A percentile compares a stretch with the other conserved stretches of the same genome.
Conservation (phyloP, 1,284 basidiomycete genomes). For the Pterulicium gracile region DNA sequence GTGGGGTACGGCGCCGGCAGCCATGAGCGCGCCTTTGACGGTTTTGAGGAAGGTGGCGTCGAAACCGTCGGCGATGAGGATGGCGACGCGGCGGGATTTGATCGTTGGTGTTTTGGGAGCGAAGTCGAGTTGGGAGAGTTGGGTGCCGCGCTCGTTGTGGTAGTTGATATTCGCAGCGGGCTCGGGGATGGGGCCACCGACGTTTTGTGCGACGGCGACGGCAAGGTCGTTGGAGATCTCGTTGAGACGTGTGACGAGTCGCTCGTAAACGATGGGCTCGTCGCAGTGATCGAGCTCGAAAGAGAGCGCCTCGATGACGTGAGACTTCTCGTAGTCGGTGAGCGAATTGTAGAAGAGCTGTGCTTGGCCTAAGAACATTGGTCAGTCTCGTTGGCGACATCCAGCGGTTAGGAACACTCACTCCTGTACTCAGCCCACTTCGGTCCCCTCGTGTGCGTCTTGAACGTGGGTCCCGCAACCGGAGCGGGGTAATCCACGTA, state of each 20-base stretch:
- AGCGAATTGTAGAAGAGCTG: constrained; percentile 79
- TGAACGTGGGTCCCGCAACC: constrained; percentile 55
- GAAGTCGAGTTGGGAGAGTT: constrained; percentile 55
- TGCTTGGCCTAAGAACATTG: constrained; percentile 35
- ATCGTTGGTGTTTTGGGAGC: constrained; percentile 54
- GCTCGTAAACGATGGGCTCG: constrained; percentile 58
- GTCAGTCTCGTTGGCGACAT: too few species aligned
- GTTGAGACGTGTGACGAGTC: constrained; percentile 55
- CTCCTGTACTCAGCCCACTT: constrained; percentile 75
- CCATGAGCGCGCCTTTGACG: constrained; percentile 41
- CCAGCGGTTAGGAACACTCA: too few species aligned
- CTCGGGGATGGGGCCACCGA: constrained; percentile 49
- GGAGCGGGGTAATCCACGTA: constrained; percentile 25
- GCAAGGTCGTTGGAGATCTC: constrained; percentile 65
- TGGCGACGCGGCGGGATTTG: constrained; percentile 57
- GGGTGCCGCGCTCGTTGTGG: constrained; percentile 42
- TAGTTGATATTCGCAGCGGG: constrained; percentile 37
- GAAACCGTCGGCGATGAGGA: constrained; percentile 69
- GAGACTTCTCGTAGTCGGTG: constrained; percentile 48
- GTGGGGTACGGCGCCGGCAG: constrained; percentile 46
- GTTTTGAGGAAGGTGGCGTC: constrained; percentile 45
- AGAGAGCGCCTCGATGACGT: constrained; percentile 54
- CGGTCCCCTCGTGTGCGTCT: constrained; percentile 53
- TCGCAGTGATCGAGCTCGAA: constrained; percentile 78
- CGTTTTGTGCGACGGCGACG: constrained; percentile 47